Evolutionary conservation across 2,329 filamentous ascomycete species (phyloP), one percentile per base, ranked within the genome.

Genomic region (Cladophialophora carrionii): DNA sequence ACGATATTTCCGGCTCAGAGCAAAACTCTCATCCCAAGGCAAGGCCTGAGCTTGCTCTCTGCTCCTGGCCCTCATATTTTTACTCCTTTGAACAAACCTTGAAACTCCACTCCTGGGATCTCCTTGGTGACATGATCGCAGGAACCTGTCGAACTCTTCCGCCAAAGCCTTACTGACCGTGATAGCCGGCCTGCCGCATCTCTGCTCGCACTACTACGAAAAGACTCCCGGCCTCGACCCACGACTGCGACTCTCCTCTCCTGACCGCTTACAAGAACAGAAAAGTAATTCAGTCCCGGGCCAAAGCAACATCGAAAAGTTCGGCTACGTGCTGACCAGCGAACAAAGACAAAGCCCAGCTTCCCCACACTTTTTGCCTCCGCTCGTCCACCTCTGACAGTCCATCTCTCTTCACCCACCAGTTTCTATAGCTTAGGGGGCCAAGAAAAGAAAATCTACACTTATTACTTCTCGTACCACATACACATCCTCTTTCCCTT

Each of bases 21-120:
- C 48, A 43, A 52, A 59, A 53, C 17, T 46, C 46, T 32, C 17
- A 41, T 41, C 57, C 10, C 57, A 43, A 43, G 22, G 9, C 32
- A 37, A 37, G n/a, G 20, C 31, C 46, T 20, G 57, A 60, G 22
- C 12, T 29, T 51, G 26, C 41, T 12, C 17, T 51, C 29, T 26
- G 43, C 29, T n/a, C n/a, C 46, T 43, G 17, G 12, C 22, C 57
- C 57, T 60, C 57, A 53, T 60, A 26, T 32, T 53, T 60, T 60
- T 60, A 60, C 57, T 37, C 46, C 49, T 60, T 60, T 37, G 46
- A 60, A 60, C 22, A 51, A 43, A 60, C 24, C 34, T 43, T 26
- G 32, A 34, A 32, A 52, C 22, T 53, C 57, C 31, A 32, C 46
- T 49, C 12, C 49, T 53, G 8, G 20, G 48, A 7, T 12, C 32